Conservation (phyloP, 2,329 filamentous ascomycete species). For the Hypocreales sp. region DNA sequence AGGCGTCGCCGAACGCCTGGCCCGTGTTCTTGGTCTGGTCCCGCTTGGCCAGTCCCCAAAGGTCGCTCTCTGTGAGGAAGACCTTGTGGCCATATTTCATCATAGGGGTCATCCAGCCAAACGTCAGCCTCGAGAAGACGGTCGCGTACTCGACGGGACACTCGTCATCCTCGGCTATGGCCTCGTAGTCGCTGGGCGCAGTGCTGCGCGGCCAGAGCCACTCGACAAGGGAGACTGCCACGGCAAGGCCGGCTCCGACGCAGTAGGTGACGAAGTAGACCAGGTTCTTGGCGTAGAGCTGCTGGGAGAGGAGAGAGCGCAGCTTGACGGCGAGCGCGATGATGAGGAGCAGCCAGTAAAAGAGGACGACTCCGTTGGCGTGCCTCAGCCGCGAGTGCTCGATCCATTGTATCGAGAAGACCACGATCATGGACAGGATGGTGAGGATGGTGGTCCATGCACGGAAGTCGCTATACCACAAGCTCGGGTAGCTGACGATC, state of each 20-base stretch:
- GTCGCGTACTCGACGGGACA: conserved; percentile 80
- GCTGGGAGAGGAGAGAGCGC: conserved; percentile 68
- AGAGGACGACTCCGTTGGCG: conserved; percentile 74
- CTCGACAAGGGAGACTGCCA: conserved; percentile 61
- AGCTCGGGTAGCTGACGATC: conserved; percentile 48
- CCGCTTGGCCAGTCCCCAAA: conserved; percentile 75
- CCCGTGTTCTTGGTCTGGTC: conserved; percentile 70
- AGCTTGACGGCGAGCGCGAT: conserved; percentile 70
- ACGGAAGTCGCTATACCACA: conserved; percentile 70
- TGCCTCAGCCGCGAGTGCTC: conserved; percentile 74
- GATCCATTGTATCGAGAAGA: conserved; percentile 70
- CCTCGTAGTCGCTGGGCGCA: conserved; percentile 36
- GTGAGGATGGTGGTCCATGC: conserved; percentile 69
- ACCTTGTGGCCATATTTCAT: conserved; percentile 92
- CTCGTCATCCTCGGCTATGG: conserved; percentile 42
- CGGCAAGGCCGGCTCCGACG: conserved; percentile 52
- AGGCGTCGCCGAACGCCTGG: conserved; percentile 53
- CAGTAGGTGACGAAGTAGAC: conserved; percentile 69
- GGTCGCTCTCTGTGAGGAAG: conserved; percentile 83
- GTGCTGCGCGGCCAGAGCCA: conserved; percentile 74
- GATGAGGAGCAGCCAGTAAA: conserved; percentile 83
- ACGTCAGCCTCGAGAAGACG: conserved; percentile 84
- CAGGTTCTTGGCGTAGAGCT: conserved; percentile 48
- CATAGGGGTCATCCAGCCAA: conserved; percentile 97
- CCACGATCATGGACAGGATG: conserved; percentile 54